Base-by-base conservation (phyloP, 2,329 filamentous ascomycete species). In the Dactylellina parvicollis region DNA sequence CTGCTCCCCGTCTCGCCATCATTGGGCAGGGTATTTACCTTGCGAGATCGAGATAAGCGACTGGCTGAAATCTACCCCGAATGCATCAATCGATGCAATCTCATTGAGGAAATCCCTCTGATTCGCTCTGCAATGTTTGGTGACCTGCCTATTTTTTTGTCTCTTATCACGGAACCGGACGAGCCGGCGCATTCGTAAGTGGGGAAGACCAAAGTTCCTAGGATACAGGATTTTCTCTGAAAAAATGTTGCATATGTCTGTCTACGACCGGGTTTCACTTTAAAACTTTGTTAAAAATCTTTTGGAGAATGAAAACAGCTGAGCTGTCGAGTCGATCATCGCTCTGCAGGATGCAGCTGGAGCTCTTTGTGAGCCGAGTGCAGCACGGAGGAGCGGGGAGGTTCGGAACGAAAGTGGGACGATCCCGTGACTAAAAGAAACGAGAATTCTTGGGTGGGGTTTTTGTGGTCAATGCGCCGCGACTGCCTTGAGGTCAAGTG, bases 31-130 rank as follows among this genome's bases (percentile, higher is more conserved):
- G 24, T 8, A 32, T 2, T n/a, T 54, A 5, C 7, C 30, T 10
- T 32, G 42, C 62, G 22, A 57, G 52, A 67, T 67, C 62, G 40
- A 46, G 62, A 67, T 67, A 67, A 67, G 52, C 62, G 62, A 67
- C 52, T 67, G 62, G 52, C 62, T 50, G 50, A 59, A 67, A n/a
- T n/a, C n/a, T 44, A 2, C 12, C 8, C 40, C 18, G 16, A 44
- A 22, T n/a, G 30, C 30, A 34, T n/a, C 4, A 38, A n/a, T 38
- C 12, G 34, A 38, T 38, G 34, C 34, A 12, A 32, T 32, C 30
- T n/a, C n/a, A n/a, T n/a, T n/a, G 30, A 32, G 5, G 12, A 32
- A 32, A 32, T n/a, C 12, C 16, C 5, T 38, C 16, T 38, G 34
- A 5, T 5, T 38, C 34, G 34, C 12, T 38, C 4, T 38, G 16